A percentile compares a stretch with the other conserved stretches of the same genome.
Evolutionary conservation across 495 filamentous ascomycete species (phyloP).

Genomic region (Achaetomiella virescens): DNA sequence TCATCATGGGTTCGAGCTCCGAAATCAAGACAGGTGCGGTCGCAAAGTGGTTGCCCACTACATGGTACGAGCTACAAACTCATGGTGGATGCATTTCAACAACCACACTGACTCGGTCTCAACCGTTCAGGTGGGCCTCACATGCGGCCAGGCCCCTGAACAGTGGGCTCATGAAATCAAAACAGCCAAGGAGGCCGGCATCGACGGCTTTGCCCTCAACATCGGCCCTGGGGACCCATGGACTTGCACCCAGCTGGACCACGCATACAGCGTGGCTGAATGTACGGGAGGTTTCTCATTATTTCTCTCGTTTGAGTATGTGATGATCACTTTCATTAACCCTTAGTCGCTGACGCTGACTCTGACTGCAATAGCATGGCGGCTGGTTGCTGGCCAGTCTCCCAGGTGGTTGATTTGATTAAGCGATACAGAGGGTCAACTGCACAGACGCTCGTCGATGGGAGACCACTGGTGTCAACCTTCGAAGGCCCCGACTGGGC

Average conservation of each 20-base stretch:
- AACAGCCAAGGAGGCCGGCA: constrained; percentile 53
- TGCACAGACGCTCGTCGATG: constrained; percentile 52
- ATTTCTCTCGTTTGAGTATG: constrained; percentile 63
- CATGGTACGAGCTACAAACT: constrained; percentile 30
- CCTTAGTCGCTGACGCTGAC: not conserved
- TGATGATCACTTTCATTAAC: not conserved
- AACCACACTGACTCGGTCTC: not conserved
- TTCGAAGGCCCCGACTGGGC: constrained; percentile 59
- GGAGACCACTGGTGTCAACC: constrained; percentile 60
- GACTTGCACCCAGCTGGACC: constrained; percentile 42
- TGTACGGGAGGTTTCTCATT: constrained; percentile 48
- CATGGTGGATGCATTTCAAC: not conserved
- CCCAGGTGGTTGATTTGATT: constrained; percentile 52
- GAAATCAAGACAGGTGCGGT: not conserved
- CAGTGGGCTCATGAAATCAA: constrained; percentile 58
- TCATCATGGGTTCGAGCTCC: constrained; percentile 4
- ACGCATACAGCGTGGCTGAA: constrained; percentile 53
- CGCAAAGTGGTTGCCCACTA: constrained; percentile 39
- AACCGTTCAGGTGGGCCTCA: constrained; percentile 36
- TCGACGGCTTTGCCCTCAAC: constrained; percentile 71
- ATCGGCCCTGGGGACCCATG: constrained; percentile 50
- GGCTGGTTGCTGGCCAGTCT: constrained; percentile 47
- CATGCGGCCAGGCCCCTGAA: constrained; percentile 34
- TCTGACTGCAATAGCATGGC: constrained; percentile 28
- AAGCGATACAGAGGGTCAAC: constrained; percentile 46